Evolutionary conservation across 192 early-diverging fungal species (phyloP), one percentile per base, ranked within the genome.

Genomic region (Radiomyces spectabilis): DNA sequence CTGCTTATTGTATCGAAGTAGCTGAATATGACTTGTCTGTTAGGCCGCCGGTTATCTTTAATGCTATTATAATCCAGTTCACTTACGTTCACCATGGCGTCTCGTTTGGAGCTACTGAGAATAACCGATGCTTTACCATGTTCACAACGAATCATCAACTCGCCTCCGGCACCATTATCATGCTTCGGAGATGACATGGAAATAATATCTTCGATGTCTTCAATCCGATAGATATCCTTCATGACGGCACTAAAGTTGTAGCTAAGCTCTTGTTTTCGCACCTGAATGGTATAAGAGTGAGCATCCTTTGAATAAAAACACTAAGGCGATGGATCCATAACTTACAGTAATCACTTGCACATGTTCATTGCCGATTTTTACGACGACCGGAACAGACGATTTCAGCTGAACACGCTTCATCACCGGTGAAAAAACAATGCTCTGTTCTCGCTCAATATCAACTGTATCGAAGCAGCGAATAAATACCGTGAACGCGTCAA

Each of bases 211-310:
- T 70, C 68, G n/a, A 70, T 2, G 22, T 65, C 57, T 4, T 55
- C 52, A 10, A 94, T 89, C 57, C 89, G 91, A 62, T 83, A 88
- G 7, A 92, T 83, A 48, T 98, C 94, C 53, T 92, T 91, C 43
- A 93, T 75, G 35, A 80, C 73, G 24, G 82, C 78, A 47, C 64
- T 79, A 47, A 86, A 63, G 3, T 86, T 89, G 51, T 74, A 70
- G 19, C 91, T 55, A 22, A 82, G 69, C 37, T 94, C 91, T 62
- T 91, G 88, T 34, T 85, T 55, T 13, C 53, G 45, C 5, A 41
- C 35, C 61, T 63, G 34, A 25, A 10, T n/a, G n/a, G n/a, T n/a
- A n/a, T n/a, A n/a, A n/a, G n/a, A n/a, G n/a, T n/a, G n/a, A n/a
- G n/a, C n/a, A n/a, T n/a, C n/a, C n/a, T n/a, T n/a, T n/a, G n/a